Evolutionary conservation across 192 early-diverging fungal genomes (phyloP).

Genomic region (Entophlyctis luteolus): DNA sequence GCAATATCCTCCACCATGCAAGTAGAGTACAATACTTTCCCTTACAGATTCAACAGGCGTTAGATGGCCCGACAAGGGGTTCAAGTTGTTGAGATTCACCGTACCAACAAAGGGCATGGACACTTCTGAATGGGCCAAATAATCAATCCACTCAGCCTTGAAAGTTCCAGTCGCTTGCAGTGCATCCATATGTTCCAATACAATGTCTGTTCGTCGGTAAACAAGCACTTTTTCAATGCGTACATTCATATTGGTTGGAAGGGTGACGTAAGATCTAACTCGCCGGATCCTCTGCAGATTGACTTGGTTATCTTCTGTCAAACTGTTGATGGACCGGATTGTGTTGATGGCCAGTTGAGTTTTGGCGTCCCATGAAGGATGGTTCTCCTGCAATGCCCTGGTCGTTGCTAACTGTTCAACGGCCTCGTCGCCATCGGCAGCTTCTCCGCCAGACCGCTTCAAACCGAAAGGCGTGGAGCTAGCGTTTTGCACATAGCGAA

Average conservation of each 20-base stretch:
- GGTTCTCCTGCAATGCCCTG: too few species aligned
- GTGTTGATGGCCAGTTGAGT: constrained; percentile 12
- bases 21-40: constrained; percentile 10
- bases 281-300: constrained; percentile 5
- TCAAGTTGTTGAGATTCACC: not conserved
- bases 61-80: not conserved
- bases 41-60: not conserved
- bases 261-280: constrained; percentile 5
- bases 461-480: too few species aligned
- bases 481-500: too few species aligned
- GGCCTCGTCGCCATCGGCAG: too few species aligned
- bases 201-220: constrained; percentile 1
- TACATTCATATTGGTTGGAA: constrained; percentile 12
- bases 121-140: not conserved
- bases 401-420: too few species aligned
- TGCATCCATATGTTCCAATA: constrained; percentile 19
- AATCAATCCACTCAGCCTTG: constrained; percentile 33
- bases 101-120: not conserved
- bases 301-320: constrained; percentile 11
- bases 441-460: too few species aligned
- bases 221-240: constrained; percentile 1
- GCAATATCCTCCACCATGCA: constrained; percentile 27
- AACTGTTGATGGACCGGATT: not conserved
- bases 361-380: constrained; percentile 16
- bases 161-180: constrained; percentile 24